Base-by-base conservation (phyloP, 1,139 yeast species). In the Lodderomyces pseudojiufengensis region DNA sequence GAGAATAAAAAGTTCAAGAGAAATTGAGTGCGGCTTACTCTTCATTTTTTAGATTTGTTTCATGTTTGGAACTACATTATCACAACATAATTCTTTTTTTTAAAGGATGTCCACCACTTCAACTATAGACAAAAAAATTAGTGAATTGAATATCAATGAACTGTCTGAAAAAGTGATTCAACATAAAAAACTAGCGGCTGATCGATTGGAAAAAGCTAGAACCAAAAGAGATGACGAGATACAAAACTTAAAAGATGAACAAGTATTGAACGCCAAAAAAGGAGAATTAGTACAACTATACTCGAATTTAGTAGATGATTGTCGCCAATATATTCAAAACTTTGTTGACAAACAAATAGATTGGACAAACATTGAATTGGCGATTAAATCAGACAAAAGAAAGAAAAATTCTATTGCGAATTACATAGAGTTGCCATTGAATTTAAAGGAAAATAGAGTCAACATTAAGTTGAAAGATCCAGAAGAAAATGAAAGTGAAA, bases 311-410 rank as follows among this genome's bases (percentile, higher is more conserved):
- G 90, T 90, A 3, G 92, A 84, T 37, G 76, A 77, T 18, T 88
- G 95, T 32, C 80, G 77, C 40, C 62, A 57, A 10, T 82, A 86
- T 9, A 83, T 92, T 7, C 82, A 80, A 41, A 65, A 65, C 1
- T 61, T 86, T 38, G 47, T 90, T 5, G 80, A 82, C 36, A 95
- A 86, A 53, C 94, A 87, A 46, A 86, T 87, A 90, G 97, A 92
- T 55, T 92, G 98, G 98, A 73, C 78, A 24, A 84, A 87, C 45
- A 88, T 90, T 42, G 96, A 84, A 53, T 79, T 82, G 45, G 63
- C 82, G 38, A 80, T 92, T 37, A 64, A 72, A 37, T 70, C 80
- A 33, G 96, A 90, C 49, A 81, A 86, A 49, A 59, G 66, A 2
- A 74, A 81, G 45, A 81, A 81, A 1, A 84, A 84, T 49, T 57